Evolutionary conservation across 257 asterid species (phyloP).

Genomic region (Solanum chiquidenum): DNA sequence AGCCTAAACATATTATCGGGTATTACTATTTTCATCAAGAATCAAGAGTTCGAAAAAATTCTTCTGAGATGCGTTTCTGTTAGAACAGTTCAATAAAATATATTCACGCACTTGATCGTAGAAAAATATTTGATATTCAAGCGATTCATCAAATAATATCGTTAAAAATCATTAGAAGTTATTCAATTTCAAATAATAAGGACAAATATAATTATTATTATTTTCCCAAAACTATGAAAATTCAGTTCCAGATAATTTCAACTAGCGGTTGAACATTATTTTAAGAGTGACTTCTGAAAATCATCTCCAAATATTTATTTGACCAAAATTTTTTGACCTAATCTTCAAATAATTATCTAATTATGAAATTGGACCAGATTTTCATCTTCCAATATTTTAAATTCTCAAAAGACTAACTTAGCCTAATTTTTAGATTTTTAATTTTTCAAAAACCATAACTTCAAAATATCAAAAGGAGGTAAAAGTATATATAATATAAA

Average conservation of each 20-base stretch:
- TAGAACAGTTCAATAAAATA: not conserved
- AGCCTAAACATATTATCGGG: not conserved
- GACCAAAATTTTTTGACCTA: not conserved
- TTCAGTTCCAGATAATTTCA: fast-evolving
- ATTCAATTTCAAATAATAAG: not conserved
- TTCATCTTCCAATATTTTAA: not conserved
- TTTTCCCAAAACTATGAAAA: not conserved
- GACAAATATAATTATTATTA: not conserved
- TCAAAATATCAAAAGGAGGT: too few species aligned
- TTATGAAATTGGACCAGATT: not conserved
- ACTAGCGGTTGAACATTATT: not conserved
- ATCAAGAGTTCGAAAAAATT: too few species aligned
- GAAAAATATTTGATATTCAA: not conserved
- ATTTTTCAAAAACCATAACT: too few species aligned
- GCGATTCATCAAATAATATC: not conserved
- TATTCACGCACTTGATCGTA: not conserved
- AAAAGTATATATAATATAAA: not conserved
- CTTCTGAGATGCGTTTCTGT: not conserved
- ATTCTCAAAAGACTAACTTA: too few species aligned
- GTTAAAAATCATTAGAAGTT: not conserved
- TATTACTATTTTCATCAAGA: too few species aligned
- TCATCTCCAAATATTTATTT: not conserved
- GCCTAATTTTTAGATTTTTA: too few species aligned
- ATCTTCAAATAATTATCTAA: not conserved
- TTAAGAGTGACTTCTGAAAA: not conserved